Conservation (phyloP, 805 yeast species). For the Tetrapisispora fleetii region DNA sequence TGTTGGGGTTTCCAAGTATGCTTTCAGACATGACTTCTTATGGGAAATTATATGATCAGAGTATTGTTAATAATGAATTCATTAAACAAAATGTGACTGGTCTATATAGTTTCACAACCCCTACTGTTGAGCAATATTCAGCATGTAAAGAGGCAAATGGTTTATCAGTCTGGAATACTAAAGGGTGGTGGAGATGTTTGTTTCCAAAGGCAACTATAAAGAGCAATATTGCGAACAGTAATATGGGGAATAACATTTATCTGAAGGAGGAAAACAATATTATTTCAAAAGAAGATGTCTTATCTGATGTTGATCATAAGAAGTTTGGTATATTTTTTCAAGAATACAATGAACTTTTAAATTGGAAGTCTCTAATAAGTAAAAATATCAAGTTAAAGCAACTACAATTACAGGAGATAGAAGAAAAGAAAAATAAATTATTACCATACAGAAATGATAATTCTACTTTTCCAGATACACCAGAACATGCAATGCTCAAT, state of each 20-base stretch:
- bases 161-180: slow-evolving; percentile 67
- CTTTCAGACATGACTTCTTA: not conserved
- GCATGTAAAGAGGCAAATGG: slow-evolving; percentile 61
- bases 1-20: not conserved
- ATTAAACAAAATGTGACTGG: slow-evolving; percentile 29
- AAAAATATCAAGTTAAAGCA: slow-evolving; percentile 32
- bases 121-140: slow-evolving; percentile 47
- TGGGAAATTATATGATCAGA: not conserved
- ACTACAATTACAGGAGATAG: not conserved
- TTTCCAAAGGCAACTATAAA: slow-evolving; percentile 48
- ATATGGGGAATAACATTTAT: slow-evolving; percentile 15
- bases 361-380: slow-evolving; percentile 55
- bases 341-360: slow-evolving; percentile 52
- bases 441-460: not conserved
- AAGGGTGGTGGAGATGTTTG: slow-evolving; percentile 86
- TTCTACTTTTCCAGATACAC: slow-evolving; percentile 6
- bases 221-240: slow-evolving; percentile 14
- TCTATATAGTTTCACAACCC: slow-evolving; percentile 42
- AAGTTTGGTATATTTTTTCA: slow-evolving; percentile 52
- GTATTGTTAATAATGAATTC: not conserved
- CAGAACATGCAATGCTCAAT: slow-evolving; percentile 21
- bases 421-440: not conserved
- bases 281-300: slow-evolving; percentile 52
- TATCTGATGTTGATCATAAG: slow-evolving; percentile 31
- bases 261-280: slow-evolving; percentile 16